Conservation (phyloP, 2,329 filamentous ascomycete genomes). For the Paecilomyces formosus region DNA sequence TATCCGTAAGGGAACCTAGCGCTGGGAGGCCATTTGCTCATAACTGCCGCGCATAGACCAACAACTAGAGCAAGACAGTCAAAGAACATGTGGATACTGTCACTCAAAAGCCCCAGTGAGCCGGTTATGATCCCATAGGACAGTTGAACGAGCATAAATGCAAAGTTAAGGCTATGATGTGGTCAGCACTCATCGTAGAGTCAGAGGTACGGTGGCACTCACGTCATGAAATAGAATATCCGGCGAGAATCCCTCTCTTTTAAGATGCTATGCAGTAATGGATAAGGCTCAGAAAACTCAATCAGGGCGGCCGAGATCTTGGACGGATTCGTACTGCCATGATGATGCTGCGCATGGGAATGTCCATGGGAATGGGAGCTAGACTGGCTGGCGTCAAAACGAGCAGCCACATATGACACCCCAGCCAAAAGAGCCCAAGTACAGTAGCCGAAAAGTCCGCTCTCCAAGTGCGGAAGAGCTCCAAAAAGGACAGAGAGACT, state of each 20-base stretch:
- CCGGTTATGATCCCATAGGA: conserved; percentile 92
- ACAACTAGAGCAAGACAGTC: conserved; percentile 90
- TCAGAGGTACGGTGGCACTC: conserved; percentile 24
- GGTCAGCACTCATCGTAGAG: conserved; percentile 10
- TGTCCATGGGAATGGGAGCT: conserved; percentile 25
- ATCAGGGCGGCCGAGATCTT: conserved; percentile 66
- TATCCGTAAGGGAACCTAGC: conserved; percentile 88
- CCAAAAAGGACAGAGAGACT: conserved; percentile 21
- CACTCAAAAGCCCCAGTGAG: conserved; percentile 87
- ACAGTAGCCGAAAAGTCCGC: conserved; percentile 19
- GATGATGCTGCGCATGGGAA: conserved; percentile 23
- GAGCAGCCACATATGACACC: conserved; percentile 23
- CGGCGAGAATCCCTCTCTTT: conserved; percentile 86
- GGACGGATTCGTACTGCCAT: conserved; percentile 47
- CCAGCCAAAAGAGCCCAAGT: conserved; percentile 18
- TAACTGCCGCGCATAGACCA: conserved; percentile 82
- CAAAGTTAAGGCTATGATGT: conserved; percentile 69
- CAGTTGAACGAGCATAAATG: conserved; percentile 89
- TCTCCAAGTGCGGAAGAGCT: conserved; percentile 19
- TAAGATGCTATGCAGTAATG: conserved; percentile 76
- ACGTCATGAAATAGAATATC: conserved; percentile 97
- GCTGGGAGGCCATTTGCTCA: conserved; percentile 94
- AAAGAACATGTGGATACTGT: conserved; percentile 99
- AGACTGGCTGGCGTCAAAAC: conserved; percentile 24
- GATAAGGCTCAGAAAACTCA: conserved; percentile 60